Evolutionary conservation across 495 filamentous ascomycete genomes (phyloP).

Genomic region (Aspergillus kassunensis): DNA sequence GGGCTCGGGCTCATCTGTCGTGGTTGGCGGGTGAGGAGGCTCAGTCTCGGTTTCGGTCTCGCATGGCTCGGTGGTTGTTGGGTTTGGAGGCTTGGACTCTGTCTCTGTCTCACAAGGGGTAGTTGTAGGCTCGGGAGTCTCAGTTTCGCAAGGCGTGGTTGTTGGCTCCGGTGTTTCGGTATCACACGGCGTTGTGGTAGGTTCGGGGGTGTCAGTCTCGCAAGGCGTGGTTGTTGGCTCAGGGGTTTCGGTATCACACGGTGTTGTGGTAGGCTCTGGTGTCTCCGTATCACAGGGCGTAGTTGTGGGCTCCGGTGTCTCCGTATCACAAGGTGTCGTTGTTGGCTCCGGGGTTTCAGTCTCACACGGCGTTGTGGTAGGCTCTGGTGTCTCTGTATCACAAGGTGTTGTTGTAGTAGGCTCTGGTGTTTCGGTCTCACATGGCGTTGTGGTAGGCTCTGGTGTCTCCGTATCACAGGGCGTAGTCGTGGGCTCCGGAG

Average conservation of each 20-base stretch:
- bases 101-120: neutral
- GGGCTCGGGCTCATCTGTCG: neutral
- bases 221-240: neutral
- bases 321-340: neutral
- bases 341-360: neutral
- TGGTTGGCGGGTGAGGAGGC: neutral
- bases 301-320: neutral
- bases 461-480: constrained; percentile 2
- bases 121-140: neutral
- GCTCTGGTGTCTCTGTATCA: neutral
- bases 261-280: neutral
- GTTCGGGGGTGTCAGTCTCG: neutral
- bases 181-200: neutral
- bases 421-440: neutral
- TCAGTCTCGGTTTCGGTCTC: neutral
- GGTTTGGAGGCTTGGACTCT: neutral
- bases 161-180: neutral
- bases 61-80: neutral
- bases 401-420: neutral
- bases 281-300: neutral
- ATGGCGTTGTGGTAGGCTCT: neutral
- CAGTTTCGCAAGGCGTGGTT: neutral
- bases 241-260: neutral
- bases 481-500: neutral
- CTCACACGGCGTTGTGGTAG: neutral